phyloP scores from a whole-genome alignment of 805 yeast species.

The Starmerella davenportii region DNA sequence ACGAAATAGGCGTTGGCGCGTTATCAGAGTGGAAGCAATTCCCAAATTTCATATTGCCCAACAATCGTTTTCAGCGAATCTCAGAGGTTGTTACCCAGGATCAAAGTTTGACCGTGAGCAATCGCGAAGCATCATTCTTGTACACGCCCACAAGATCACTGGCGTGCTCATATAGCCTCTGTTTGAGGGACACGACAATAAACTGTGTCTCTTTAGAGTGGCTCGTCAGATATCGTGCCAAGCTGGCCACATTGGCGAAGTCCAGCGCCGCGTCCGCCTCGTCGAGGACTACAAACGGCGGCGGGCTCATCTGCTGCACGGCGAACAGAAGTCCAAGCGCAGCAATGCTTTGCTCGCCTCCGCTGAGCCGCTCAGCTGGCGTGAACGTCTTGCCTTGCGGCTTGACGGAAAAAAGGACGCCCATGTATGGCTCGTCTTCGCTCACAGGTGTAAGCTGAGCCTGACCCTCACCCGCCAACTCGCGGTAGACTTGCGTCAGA shows the following conservation, averaged over 20 bases:
- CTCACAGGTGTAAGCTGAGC: conserved; percentile 76
- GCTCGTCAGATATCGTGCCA: conserved; percentile 68
- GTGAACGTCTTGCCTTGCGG: conserved; percentile 89
- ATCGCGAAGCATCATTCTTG: too few species aligned
- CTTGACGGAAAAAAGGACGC: conserved; percentile 81
- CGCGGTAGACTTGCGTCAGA: conserved; percentile 68
- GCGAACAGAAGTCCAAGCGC: conserved; percentile 86
- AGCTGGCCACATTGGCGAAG: conserved; percentile 63
- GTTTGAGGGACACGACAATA: conserved; percentile 82
- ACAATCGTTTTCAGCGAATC: too few species aligned
- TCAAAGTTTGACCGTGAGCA: too few species aligned
- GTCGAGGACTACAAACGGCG: conserved; percentile 89
- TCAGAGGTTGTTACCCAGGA: too few species aligned
- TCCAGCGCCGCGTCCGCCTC: conserved; percentile 98
- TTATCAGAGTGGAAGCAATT: too few species aligned
- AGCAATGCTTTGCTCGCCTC: conserved; percentile 94
- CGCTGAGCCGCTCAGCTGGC: conserved; percentile 81
- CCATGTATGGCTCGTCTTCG: conserved; percentile 80
- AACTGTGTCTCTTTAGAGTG: conserved; percentile 44
- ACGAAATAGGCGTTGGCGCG: too few species aligned
- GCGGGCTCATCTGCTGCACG: conserved; percentile 73
- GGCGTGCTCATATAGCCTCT: conserved; percentile 67
- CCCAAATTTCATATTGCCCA: too few species aligned
- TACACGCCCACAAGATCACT: conserved; percentile 87
- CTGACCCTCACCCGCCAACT: conserved; percentile 53